phyloP scores from a whole-genome alignment of 2,329 filamentous ascomycete genomes.

The Sclerotinia subarctica region DNA sequence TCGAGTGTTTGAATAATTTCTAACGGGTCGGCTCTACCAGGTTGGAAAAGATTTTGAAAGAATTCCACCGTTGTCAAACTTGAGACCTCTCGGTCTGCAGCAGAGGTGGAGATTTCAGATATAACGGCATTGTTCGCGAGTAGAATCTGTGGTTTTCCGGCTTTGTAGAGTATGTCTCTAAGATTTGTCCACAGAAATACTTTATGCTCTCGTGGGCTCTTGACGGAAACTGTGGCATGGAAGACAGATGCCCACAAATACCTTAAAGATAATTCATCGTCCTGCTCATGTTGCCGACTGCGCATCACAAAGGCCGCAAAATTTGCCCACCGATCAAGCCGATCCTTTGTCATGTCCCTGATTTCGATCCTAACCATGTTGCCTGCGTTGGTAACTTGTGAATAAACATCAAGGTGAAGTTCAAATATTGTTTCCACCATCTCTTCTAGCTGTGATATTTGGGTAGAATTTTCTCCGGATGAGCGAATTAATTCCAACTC shows the following conservation, averaged over 20 bases:
- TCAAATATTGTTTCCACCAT: constrained; percentile 62
- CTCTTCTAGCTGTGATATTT: constrained; percentile 44
- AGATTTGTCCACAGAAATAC: constrained; percentile 62
- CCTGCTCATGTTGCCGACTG: constrained; percentile 28
- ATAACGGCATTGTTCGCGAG: constrained; percentile 86
- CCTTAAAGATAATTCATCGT: constrained; percentile 49
- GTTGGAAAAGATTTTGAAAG: constrained; percentile 84
- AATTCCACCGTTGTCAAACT: constrained; percentile 96
- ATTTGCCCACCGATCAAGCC: constrained; percentile 57
- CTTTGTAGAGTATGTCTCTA: constrained; percentile 49
- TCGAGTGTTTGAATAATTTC: constrained; percentile 88
- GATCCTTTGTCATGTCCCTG: constrained; percentile 53
- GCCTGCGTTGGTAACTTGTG: constrained; percentile 57
- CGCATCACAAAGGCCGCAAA: constrained; percentile 53
- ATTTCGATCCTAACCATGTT: constrained; percentile 52
- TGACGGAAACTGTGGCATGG: constrained; percentile 54
- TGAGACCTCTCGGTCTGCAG: constrained; percentile 85
- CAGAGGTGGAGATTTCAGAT: constrained; percentile 77
- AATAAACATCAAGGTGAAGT: constrained; percentile 64
- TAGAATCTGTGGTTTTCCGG: constrained; percentile 51
- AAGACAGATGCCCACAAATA: constrained; percentile 67
- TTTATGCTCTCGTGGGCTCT: constrained; percentile 56
- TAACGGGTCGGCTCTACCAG: constrained; percentile 75
- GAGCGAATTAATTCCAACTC: constrained; percentile 40
- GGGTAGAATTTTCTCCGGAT: constrained; percentile 25